These are phyloP conservation scores for Porcisia hertigi DNA, from an alignment of 208 protist species.

Conservation along the genomic window DNA sequence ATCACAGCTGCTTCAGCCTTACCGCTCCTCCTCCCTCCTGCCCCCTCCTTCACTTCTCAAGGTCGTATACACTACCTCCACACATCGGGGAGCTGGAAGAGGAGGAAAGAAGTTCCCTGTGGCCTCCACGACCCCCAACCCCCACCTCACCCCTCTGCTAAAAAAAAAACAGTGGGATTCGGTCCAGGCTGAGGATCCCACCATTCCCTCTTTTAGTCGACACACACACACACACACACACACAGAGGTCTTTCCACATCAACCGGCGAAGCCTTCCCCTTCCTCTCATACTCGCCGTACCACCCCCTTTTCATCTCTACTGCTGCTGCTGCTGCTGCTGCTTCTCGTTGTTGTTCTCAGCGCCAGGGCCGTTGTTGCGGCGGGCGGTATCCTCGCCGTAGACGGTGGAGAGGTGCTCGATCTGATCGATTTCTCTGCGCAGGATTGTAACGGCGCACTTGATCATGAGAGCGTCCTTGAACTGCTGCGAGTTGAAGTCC, in stretches of 20 bases:
- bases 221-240: background rate
- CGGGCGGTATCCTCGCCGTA: constrained; percentile 35
- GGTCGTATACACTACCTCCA: no score
- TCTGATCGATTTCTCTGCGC: constrained; percentile 54
- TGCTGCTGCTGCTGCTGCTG: constrained; percentile 27
- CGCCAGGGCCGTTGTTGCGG: constrained; percentile 14
- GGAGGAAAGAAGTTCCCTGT: background rate
- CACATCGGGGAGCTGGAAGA: background rate
- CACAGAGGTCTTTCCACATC: background rate
- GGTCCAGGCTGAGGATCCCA: background rate
- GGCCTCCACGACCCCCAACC: background rate
- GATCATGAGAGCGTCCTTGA: constrained; percentile 88
- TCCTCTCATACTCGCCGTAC: constrained; percentile 1
- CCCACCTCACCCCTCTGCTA: no score
- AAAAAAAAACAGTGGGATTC: background rate
- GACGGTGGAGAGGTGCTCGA: constrained; percentile 52
- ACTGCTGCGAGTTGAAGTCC: constrained; percentile 73
- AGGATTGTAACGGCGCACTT: constrained; percentile 69
- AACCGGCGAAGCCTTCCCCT: background rate
- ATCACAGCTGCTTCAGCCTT: no score
- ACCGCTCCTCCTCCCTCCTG: no score
- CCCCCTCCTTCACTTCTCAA: no score
- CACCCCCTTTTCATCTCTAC: background rate
- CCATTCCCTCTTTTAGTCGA: background rate
- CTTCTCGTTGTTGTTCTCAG: constrained; percentile 24